Evolutionary conservation across 2,329 filamentous ascomycete genomes (phyloP), one percentile per base, ranked within the genome.

Genomic region (Mollisia scopiformis): DNA sequence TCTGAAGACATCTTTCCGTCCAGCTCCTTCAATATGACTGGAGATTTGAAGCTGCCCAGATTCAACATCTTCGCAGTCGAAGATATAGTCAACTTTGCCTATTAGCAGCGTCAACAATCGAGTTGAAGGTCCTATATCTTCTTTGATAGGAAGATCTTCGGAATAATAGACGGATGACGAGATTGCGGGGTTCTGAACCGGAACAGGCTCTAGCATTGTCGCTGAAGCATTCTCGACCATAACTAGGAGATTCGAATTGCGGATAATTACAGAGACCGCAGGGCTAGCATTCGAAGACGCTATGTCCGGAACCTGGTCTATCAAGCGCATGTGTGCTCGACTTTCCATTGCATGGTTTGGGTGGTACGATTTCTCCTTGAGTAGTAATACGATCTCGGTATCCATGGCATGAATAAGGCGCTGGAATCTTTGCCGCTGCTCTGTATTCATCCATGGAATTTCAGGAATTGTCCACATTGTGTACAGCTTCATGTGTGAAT

Each of bases 401-500:
- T 28, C 28, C 43, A 47, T 47, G 2, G 43, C n/a, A n/a, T n/a
- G n/a, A n/a, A n/a, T n/a, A n/a, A n/a, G n/a, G n/a, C 23, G 8
- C 16, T 4, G 4, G 11, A 47, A 27, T 47, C 16, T 2, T 10
- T 11, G 8, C 8, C 8, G 16, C n/a, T 65, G 43, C 8, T 25
- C 10, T 27, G 8, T 10, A 25, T 2, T 27, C 41, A 46, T 25
- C 19, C 19, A 46, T 10, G 13, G n/a, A 23, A 16, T 19, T 2
- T 43, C 10, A 10, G 43, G 43, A 13, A 67, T 46, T 11, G 57
- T 61, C 65, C 63, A 67, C 37, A 56, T 21, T 2, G 6, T 1
- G 58, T 61, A 61, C 2, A 65, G 3, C 14, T 30, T 53, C 28
- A 49, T 58, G 31, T 66, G 65, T 1, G 57, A 55, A 50, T 62